Evolutionary conservation across 805 yeast genomes (phyloP).

Genomic region (Cyberlindnera xylosilytica): DNA sequence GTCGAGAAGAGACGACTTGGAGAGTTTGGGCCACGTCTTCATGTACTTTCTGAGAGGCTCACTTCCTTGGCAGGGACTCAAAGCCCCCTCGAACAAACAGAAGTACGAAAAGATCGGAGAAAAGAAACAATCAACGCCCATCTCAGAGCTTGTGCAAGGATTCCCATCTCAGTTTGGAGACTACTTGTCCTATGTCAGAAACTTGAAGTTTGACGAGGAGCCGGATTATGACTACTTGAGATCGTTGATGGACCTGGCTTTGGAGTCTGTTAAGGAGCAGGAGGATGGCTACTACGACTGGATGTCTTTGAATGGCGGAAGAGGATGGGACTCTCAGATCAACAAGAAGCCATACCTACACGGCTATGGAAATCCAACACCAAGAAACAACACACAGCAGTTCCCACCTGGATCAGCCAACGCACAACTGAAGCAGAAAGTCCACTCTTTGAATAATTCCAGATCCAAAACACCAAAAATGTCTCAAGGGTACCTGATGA

Average conservation of each 20-base stretch:
- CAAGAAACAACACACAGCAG: constrained; percentile 34
- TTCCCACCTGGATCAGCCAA: constrained; percentile 9
- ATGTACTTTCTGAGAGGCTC: constrained; percentile 93
- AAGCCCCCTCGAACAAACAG: constrained; percentile 96
- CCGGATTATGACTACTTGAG: constrained; percentile 92
- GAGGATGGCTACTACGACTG: constrained; percentile 95
- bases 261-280: constrained; percentile 63
- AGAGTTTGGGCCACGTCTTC: constrained; percentile 94
- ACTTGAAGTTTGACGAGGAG: constrained; percentile 85
- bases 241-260: constrained; percentile 70
- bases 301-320: constrained; percentile 94
- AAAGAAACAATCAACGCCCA: constrained; percentile 86
- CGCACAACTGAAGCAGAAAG: constrained; percentile 24
- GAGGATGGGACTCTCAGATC: constrained; percentile 90
- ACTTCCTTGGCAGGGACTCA: constrained; percentile 98
- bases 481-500: constrained; percentile 22
- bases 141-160: constrained; percentile 72
- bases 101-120: constrained; percentile 97
- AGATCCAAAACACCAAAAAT: constrained; percentile 27
- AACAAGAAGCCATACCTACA: constrained; percentile 92
- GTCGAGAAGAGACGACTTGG: constrained; percentile 93
- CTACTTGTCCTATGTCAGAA: constrained; percentile 84
- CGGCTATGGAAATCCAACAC: constrained; percentile 95
- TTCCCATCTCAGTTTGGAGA: constrained; percentile 87
- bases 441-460: constrained; percentile 28